A percentile compares a stretch with the other conserved stretches of the same genome.
Evolutionary conservation across 2,329 filamentous ascomycete genomes (phyloP).

Genomic region (Bipolaris zeicola): DNA sequence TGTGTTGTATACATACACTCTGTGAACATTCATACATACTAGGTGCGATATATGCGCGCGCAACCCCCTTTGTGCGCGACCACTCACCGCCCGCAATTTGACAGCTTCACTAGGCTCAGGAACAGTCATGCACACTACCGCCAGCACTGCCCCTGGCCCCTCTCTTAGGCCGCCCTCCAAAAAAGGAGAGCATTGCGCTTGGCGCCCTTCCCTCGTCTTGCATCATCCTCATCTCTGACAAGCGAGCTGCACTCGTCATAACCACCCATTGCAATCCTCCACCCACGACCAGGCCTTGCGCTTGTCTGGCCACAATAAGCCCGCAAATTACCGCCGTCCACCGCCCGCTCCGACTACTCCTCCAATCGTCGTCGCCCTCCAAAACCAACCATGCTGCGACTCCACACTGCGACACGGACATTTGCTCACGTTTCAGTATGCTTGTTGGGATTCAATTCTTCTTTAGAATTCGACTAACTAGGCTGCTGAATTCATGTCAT

Average conservation of each 20-base stretch:
- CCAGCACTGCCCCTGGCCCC: neutral
- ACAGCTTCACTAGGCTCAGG: conserved; percentile 3
- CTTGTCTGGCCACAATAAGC: conserved; percentile 1
- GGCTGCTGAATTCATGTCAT: conserved; percentile 7
- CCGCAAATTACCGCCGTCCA: conserved; percentile 11
- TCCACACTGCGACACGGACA: conserved; percentile 3
- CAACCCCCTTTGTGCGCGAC: neutral
- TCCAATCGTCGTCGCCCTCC: neutral
- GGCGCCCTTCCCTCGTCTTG: neutral
- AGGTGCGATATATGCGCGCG: neutral
- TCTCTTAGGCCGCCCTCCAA: neutral
- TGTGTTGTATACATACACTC: no score
- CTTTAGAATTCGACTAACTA: neutral
- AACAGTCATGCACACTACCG: conserved; percentile 1
- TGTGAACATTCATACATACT: no score
- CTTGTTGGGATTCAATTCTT: neutral
- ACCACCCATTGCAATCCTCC: neutral
- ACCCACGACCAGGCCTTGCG: neutral
- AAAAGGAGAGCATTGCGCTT: conserved; percentile 2
- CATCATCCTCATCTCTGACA: neutral
- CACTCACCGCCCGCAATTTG: neutral
- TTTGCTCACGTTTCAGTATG: conserved; percentile 4
- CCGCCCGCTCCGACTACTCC: neutral
- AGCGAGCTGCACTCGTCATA: conserved; percentile 1
- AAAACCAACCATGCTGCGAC: neutral